Evolutionary conservation across 108 stramenopile genomes (phyloP).

Genomic region (Skeletonema menzelii): DNA sequence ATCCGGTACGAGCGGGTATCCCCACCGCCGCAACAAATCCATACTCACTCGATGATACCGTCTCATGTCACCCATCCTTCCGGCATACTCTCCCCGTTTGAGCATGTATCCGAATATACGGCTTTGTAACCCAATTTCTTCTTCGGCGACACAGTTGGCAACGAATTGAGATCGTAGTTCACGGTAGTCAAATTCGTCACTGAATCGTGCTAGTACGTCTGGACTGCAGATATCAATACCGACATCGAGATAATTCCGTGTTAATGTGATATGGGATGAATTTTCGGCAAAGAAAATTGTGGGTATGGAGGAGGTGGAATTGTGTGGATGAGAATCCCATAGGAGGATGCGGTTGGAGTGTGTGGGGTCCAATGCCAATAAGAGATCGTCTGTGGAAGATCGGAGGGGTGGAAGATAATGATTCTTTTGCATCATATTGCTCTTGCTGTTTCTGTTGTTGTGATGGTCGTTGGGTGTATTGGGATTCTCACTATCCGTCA

Average conservation of each 20-base stretch:
- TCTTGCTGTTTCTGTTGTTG: conserved; percentile 4
- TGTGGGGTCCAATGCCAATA: conserved; percentile 77
- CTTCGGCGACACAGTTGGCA: conserved; percentile 90
- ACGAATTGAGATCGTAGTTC: conserved; percentile 90
- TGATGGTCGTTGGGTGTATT: not conserved
- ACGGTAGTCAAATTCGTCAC: conserved; percentile 97
- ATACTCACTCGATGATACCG: conserved; percentile 86
- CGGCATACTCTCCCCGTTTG: conserved; percentile 77
- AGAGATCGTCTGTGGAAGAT: conserved; percentile 71
- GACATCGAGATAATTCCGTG: conserved; percentile 89
- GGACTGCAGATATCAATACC: conserved; percentile 97
- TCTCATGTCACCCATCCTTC: conserved; percentile 83
- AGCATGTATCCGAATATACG: conserved; percentile 89
- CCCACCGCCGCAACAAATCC: conserved; percentile 92
- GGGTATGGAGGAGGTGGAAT: conserved; percentile 51
- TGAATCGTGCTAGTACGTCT: conserved; percentile 93
- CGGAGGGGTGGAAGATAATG: conserved; percentile 37
- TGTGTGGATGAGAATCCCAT: conserved; percentile 58
- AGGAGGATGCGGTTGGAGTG: conserved; percentile 72
- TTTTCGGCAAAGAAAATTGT: conserved; percentile 77
- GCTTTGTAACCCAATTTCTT: conserved; percentile 90
- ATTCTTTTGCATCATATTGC: conserved; percentile 13
- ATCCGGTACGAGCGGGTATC: conserved; percentile 94
- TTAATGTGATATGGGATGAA: conserved; percentile 63
- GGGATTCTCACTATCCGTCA: not conserved